These are phyloP conservation scores for Dalechampia spathulata DNA, from an alignment of 441 rosid species.

Conservation along the genomic window DNA sequence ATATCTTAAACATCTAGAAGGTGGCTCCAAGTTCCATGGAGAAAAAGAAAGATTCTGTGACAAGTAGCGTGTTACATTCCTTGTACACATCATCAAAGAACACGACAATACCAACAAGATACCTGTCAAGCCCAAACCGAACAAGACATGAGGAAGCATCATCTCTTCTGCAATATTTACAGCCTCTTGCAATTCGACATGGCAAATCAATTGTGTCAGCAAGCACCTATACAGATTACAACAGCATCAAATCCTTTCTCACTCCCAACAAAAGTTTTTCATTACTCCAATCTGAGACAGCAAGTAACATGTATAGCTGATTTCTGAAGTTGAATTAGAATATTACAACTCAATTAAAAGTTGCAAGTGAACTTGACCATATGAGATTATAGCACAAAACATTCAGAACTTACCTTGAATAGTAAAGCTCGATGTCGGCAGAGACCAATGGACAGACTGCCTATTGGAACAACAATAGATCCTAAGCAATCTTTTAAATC, in stretches of 20 bases:
- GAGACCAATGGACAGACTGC: conserved; percentile 83
- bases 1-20: neutral
- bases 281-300: neutral
- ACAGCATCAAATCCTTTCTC: conserved; percentile 5
- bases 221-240: conserved; percentile 51
- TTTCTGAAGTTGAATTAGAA: neutral
- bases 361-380: neutral
- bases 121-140: conserved; percentile 91
- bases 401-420: conserved; percentile 67
- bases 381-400: conserved; percentile 7
- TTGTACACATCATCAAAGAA: conserved; percentile 3
- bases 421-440: conserved; percentile 96
- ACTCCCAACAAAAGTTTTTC: conserved; percentile 4
- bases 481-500: conserved; percentile 76
- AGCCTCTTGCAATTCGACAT: conserved; percentile 95
- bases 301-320: conserved; percentile 3
- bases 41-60: neutral
- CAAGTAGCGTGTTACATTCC: neutral
- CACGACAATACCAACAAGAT: conserved; percentile 8
- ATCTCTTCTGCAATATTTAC: conserved; percentile 80
- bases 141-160: conserved; percentile 97
- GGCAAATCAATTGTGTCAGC: conserved; percentile 93
- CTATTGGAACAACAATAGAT: conserved; percentile 80
- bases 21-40: neutral
- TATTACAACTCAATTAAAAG: neutral